phyloP scores from a whole-genome alignment of 306 rosid species.

The Quercus parvula region DNA sequence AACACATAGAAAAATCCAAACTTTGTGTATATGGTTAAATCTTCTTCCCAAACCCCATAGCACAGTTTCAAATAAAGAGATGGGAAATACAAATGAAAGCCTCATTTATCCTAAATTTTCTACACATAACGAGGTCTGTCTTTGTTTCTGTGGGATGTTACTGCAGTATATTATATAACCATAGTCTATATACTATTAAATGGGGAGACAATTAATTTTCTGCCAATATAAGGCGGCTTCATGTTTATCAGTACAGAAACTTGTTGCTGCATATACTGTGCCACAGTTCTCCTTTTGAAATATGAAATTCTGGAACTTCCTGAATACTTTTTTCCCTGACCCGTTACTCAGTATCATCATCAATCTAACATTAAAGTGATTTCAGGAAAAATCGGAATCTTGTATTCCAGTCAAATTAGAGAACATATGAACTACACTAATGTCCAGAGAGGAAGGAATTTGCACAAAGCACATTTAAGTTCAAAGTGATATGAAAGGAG shows the following conservation, averaged over 20 bases:
- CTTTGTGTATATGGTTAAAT: background rate
- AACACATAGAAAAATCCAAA: background rate
- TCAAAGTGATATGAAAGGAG: conserved; percentile 9
- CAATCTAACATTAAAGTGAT: background rate
- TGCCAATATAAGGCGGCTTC: background rate
- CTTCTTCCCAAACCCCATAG: background rate
- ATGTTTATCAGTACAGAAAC: background rate
- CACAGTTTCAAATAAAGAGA: background rate
- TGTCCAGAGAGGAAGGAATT: conserved; percentile 10
- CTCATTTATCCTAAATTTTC: background rate
- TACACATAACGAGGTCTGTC: background rate
- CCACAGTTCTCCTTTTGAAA: background rate
- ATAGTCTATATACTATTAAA: background rate
- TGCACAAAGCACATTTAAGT: conserved; percentile 5
- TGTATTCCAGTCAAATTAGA: background rate
- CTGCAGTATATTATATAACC: background rate
- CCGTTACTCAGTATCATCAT: background rate
- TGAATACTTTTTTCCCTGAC: no score
- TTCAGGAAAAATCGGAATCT: background rate
- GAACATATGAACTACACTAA: background rate
- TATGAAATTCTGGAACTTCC: background rate
- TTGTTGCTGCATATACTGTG: background rate
- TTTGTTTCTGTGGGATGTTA: background rate
- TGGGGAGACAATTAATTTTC: background rate
- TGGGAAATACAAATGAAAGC: background rate